Conservation (phyloP, 768 basidiomycete species). For the Naematelia encephala region DNA sequence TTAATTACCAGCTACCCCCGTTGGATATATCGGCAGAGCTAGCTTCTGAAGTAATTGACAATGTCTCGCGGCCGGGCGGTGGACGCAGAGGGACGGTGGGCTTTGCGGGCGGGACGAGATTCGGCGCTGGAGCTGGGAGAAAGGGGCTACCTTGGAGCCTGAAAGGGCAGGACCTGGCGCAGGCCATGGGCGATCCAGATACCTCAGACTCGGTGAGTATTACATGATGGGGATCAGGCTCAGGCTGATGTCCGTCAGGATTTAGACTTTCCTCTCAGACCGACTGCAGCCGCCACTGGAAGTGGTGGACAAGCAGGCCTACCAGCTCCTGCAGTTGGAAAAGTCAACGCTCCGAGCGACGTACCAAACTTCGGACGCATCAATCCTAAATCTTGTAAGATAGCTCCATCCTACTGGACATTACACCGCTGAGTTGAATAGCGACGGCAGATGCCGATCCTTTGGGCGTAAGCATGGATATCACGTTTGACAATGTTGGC, state of each 20-base stretch:
- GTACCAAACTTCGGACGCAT: constrained; percentile 22
- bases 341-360: constrained; percentile 48
- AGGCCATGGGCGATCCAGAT: constrained; percentile 44
- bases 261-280: constrained; percentile 21
- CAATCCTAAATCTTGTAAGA: constrained; percentile 29
- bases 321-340: constrained; percentile 60
- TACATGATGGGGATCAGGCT: neutral
- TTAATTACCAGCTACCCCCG: constrained; percentile 38
- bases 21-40: constrained; percentile 31
- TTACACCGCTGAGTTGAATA: constrained; percentile 42
- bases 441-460: constrained; percentile 94
- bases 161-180: constrained; percentile 36
- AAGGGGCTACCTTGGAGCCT: constrained; percentile 28
- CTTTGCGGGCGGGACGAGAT: constrained; percentile 17
- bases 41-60: constrained; percentile 20
- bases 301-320: constrained; percentile 61
- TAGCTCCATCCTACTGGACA: neutral
- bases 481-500: constrained; percentile 95
- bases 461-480: constrained; percentile 83
- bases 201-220: constrained; percentile 38
- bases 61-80: constrained; percentile 18
- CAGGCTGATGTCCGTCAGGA: constrained; percentile 37
- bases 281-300: constrained; percentile 53
- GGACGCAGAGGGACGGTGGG: constrained; percentile 19
- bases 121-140: constrained; percentile 18